Percentiles rank a stretch among this genome's conserved stretches.
These are phyloP conservation scores for Acrasis kona DNA, from an alignment of 78 protist species.

Conservation along the genomic window DNA sequence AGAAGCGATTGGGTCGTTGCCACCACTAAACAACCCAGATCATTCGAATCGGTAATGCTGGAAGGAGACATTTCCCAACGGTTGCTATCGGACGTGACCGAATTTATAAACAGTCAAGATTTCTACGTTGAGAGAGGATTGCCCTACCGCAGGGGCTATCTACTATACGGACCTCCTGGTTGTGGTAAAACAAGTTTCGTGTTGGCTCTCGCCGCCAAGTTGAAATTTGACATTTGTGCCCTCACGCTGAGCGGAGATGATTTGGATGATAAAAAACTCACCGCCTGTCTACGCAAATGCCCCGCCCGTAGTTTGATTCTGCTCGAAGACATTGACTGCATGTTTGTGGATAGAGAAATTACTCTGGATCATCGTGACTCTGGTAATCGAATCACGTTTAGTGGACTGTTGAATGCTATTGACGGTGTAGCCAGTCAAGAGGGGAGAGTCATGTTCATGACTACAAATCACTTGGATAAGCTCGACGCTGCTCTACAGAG, in stretches of 20 bases:
- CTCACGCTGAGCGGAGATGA: constrained; percentile 27
- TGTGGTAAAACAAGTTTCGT: constrained; percentile 68
- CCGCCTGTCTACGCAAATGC: constrained; percentile 24
- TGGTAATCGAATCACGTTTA: constrained; percentile 20
- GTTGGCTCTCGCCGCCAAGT: constrained; percentile 63
- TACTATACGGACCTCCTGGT: constrained; percentile 92
- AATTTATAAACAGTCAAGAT: constrained; percentile 29
- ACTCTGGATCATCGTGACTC: neutral
- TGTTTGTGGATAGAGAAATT: constrained; percentile 14
- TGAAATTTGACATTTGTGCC: constrained; percentile 46
- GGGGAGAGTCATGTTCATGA: constrained; percentile 67
- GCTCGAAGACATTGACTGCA: constrained; percentile 85
- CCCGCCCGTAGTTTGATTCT: constrained; percentile 52
- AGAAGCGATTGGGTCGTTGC: neutral
- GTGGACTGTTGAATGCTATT: constrained; percentile 57
- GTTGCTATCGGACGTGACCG: constrained; percentile 28
- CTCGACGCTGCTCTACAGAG: constrained; percentile 56
- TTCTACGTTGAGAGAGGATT: constrained; percentile 72
- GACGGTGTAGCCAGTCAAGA: constrained; percentile 62
- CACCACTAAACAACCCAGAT: neutral
- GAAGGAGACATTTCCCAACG: neutral
- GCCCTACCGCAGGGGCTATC: constrained; percentile 87
- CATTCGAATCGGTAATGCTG: neutral
- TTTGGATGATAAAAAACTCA: constrained; percentile 43
- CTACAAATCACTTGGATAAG: constrained; percentile 62